Percentiles rank a stretch among this genome's conserved stretches.
Evolutionary conservation across 1,284 basidiomycete species (phyloP).

Genomic region (Puccinia hordei): DNA sequence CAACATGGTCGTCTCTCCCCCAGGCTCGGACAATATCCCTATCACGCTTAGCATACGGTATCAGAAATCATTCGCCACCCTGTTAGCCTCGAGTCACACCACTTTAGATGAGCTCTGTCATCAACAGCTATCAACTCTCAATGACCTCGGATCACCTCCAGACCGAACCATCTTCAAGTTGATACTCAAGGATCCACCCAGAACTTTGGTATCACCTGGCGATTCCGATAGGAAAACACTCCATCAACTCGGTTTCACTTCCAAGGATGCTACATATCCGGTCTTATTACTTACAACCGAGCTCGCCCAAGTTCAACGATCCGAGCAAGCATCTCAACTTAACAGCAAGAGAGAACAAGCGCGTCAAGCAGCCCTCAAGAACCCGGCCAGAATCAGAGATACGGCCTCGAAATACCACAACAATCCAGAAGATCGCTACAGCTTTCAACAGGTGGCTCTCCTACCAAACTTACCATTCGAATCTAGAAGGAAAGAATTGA

Average conservation of each 20-base stretch:
- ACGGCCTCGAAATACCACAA: neutral
- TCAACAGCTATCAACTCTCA: neutral
- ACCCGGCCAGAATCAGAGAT: constrained; percentile 3
- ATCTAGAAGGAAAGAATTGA: neutral
- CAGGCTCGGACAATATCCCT: constrained; percentile 91
- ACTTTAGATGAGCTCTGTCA: constrained; percentile 30
- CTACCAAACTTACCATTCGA: constrained; percentile 23
- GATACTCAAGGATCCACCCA: neutral
- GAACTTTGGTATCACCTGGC: constrained; percentile 20
- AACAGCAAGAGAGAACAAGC: constrained; percentile 11
- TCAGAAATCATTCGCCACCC: neutral
- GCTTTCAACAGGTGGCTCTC: neutral
- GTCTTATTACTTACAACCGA: constrained; percentile 17
- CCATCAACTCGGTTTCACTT: constrained; percentile 6
- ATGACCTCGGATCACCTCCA: too few species aligned
- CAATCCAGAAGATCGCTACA: neutral
- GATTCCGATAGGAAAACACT: neutral
- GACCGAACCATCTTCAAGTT: constrained; percentile 25
- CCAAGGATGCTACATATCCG: neutral
- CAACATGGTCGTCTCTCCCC: constrained; percentile 59
- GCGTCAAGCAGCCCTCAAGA: constrained; percentile 8
- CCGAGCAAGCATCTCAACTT: neutral
- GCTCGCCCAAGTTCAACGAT: neutral
- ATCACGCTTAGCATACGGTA: constrained; percentile 60
- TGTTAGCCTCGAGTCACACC: neutral